A percentile compares a stretch with the other conserved stretches of the same genome.
Evolutionary conservation across 495 filamentous ascomycete genomes (phyloP).

Genomic region (Penicillium bialowiezense): DNA sequence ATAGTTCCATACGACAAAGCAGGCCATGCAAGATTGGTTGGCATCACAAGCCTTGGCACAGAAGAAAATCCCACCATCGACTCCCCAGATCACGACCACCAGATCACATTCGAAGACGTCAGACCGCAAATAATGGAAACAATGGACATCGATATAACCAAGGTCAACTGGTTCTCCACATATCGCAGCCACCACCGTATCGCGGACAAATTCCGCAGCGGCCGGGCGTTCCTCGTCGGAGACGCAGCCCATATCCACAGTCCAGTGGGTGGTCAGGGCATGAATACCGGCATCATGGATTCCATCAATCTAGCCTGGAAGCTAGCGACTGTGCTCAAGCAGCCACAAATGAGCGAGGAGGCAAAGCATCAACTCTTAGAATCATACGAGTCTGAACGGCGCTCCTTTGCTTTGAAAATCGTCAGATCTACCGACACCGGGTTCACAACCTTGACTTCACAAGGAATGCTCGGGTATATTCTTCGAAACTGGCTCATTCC

Average conservation of each 20-base stretch:
- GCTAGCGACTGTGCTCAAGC: slow-evolving; percentile 42
- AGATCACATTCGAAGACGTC: slow-evolving; percentile 32
- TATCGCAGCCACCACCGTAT: slow-evolving; percentile 36
- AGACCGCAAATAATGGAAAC: slow-evolving; percentile 17
- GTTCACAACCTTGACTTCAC: slow-evolving; percentile 23
- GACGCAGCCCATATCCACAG: slow-evolving; percentile 58
- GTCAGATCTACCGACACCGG: slow-evolving; percentile 31
- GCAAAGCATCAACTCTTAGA: slow-evolving; percentile 43
- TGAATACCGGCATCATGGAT: slow-evolving; percentile 62
- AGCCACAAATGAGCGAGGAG: slow-evolving; percentile 21
- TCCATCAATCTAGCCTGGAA: slow-evolving; percentile 60
- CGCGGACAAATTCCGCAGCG: slow-evolving; percentile 24
- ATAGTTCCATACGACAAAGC: slow-evolving; percentile 23
- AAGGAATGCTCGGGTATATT: slow-evolving; percentile 22
- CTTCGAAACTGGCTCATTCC: slow-evolving; percentile 33
- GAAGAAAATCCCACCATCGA: not conserved
- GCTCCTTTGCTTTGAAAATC: slow-evolving; percentile 29
- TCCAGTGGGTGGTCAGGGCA: slow-evolving; percentile 56
- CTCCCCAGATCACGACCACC: not conserved
- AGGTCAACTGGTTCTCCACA: slow-evolving; percentile 36
- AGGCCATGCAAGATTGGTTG: slow-evolving; percentile 23
- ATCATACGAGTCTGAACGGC: slow-evolving; percentile 52
- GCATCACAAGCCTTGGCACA: slow-evolving; percentile 10
- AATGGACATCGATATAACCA: slow-evolving; percentile 22
- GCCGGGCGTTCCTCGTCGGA: slow-evolving; percentile 34